Evolutionary conservation across 495 filamentous ascomycete species (phyloP).

Genomic region (Oleoguttula mirabilis): DNA sequence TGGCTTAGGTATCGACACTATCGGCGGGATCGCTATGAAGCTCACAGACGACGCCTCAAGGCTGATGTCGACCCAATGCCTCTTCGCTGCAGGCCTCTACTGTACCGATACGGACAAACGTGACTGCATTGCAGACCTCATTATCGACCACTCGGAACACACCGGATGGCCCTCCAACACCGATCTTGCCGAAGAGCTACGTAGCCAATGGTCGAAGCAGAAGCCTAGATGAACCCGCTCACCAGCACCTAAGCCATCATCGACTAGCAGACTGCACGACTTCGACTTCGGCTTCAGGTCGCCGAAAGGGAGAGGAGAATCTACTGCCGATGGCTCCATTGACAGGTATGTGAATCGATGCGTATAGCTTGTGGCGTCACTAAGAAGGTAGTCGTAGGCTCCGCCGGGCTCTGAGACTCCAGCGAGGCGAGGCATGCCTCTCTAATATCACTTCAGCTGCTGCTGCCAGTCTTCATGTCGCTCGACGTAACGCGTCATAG

Average conservation of each 20-base stretch:
- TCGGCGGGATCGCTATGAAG: constrained; percentile 24
- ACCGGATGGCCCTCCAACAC: constrained; percentile 24
- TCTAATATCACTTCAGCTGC: constrained; percentile 22
- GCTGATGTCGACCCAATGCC: constrained; percentile 19
- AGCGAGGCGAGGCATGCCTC: constrained; percentile 16
- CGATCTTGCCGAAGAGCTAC: constrained; percentile 20
- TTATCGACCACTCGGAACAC: constrained; percentile 9
- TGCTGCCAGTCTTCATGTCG: constrained; percentile 21
- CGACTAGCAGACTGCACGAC: background rate
- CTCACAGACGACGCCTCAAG: constrained; percentile 15
- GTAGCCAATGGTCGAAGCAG: constrained; percentile 18
- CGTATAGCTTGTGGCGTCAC: constrained; percentile 18
- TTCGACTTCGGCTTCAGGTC: background rate
- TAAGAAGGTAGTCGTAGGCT: constrained; percentile 18
- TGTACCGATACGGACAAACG: constrained; percentile 19
- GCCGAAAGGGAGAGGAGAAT: background rate
- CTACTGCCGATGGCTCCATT: constrained; percentile 19
- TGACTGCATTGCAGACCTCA: constrained; percentile 18
- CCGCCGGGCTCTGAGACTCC: constrained; percentile 18
- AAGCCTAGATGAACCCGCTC: background rate
- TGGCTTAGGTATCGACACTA: constrained; percentile 22
- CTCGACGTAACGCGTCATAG: constrained; percentile 17
- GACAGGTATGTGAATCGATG: constrained; percentile 20
- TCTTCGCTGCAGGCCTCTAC: constrained; percentile 24
- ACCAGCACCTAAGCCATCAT: background rate